phyloP scores from a whole-genome alignment of 805 yeast genomes.

The Candida glaebosa region DNA sequence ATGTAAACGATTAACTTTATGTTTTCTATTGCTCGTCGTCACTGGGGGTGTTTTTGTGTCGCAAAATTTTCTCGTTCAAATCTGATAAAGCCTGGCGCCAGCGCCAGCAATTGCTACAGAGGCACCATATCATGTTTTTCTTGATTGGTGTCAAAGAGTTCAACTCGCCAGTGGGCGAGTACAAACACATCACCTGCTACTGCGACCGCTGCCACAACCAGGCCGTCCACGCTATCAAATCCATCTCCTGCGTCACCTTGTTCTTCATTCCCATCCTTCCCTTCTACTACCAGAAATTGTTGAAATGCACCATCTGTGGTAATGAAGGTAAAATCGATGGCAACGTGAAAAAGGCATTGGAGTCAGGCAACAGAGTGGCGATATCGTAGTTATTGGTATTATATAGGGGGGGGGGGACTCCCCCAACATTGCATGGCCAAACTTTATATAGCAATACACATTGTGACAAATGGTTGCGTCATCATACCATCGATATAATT shows the following conservation, averaged over 20 bases:
- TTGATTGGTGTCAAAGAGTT: slow-evolving; percentile 23
- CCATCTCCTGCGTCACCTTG: slow-evolving; percentile 50
- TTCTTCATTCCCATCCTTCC: slow-evolving; percentile 57
- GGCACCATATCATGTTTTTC: no score
- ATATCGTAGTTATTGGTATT: slow-evolving; percentile 9
- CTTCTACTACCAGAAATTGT: slow-evolving; percentile 47
- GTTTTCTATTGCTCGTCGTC: no score
- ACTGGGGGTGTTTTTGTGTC: no score
- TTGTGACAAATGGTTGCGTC: no score
- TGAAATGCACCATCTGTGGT: slow-evolving; percentile 50
- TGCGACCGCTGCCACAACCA: slow-evolving; percentile 61
- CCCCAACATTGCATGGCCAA: no score
- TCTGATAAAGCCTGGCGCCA: no score
- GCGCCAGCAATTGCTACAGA: no score
- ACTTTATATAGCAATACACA: no score
- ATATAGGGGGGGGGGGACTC: no score
- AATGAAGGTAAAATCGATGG: slow-evolving; percentile 30
- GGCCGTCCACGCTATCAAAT: slow-evolving; percentile 49
- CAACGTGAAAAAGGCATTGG: slow-evolving; percentile 21
- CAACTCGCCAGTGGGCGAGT: slow-evolving; percentile 27
- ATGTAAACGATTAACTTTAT: no score
- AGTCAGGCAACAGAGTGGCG: slow-evolving; percentile 34
- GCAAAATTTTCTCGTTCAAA: no score
- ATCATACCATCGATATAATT: no score
- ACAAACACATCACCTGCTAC: slow-evolving; percentile 33